These are phyloP conservation scores for Mortierella sp. DNA, from an alignment of 371 early-diverging fungal species.

Conservation along the genomic window DNA sequence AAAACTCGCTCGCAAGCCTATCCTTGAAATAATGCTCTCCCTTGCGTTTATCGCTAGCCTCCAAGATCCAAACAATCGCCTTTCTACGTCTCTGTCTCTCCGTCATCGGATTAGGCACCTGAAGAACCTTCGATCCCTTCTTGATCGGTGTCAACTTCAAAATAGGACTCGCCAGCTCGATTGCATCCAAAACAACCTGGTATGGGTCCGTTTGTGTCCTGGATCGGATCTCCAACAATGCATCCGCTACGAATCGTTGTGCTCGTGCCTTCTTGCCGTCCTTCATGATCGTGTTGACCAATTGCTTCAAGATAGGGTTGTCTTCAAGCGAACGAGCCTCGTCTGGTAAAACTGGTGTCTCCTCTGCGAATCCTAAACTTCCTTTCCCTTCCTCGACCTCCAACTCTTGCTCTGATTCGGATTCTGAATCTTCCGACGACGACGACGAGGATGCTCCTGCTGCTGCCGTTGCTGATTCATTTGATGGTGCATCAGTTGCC, in stretches of 20 bases:
- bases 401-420: conserved; percentile 3
- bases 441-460: neutral
- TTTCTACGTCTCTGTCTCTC: conserved; percentile 84
- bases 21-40: conserved; percentile 77
- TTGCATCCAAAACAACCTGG: conserved; percentile 73
- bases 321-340: conserved; percentile 52
- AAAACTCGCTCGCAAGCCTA: conserved; percentile 84
- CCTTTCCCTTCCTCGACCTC: neutral
- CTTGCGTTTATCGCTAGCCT: conserved; percentile 73
- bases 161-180: conserved; percentile 84
- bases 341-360: conserved; percentile 22
- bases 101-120: conserved; percentile 84
- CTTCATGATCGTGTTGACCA: conserved; percentile 90
- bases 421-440: conserved; percentile 5
- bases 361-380: conserved; percentile 25
- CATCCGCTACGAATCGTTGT: conserved; percentile 75
- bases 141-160: conserved; percentile 77
- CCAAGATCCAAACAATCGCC: conserved; percentile 92
- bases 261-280: conserved; percentile 88
- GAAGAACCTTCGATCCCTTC: conserved; percentile 85
- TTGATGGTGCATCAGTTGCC: neutral
- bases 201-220: conserved; percentile 78
- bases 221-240: conserved; percentile 76
- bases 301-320: conserved; percentile 80
- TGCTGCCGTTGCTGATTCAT: conserved; percentile 10